Conservation (phyloP, 1,139 yeast genomes). For the Casaregolazyma lundiana region DNA sequence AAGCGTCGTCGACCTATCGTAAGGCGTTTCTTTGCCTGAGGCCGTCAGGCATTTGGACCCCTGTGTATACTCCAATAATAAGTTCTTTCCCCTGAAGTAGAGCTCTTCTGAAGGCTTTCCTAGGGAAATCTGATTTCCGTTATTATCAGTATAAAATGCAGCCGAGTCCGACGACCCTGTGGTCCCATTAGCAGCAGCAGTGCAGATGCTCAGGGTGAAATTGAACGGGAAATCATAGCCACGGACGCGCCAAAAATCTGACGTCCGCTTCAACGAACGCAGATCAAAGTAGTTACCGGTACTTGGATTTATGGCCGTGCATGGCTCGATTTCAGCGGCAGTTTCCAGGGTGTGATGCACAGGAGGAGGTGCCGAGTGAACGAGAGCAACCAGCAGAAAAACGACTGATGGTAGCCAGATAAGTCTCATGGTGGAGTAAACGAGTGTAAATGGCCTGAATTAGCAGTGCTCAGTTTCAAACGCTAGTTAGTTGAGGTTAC, state of each 20-base stretch:
- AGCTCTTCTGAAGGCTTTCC: slow-evolving; percentile 52
- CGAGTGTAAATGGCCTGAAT: background rate
- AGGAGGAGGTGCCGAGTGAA: slow-evolving; percentile 1
- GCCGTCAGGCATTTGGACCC: slow-evolving; percentile 63
- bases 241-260: slow-evolving; percentile 52
- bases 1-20: slow-evolving; percentile 60
- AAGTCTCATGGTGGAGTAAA: background rate
- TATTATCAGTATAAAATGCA: slow-evolving; percentile 57
- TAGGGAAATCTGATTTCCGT: slow-evolving; percentile 53
- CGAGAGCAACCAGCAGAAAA: background rate
- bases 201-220: slow-evolving; percentile 74
- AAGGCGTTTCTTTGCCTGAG: slow-evolving; percentile 39
- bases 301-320: slow-evolving; percentile 27
- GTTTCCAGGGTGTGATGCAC: background rate
- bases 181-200: slow-evolving; percentile 31
- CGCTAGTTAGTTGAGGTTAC: too few species aligned
- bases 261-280: slow-evolving; percentile 21
- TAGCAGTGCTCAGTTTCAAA: too few species aligned
- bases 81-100: slow-evolving; percentile 62
- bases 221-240: slow-evolving; percentile 71
- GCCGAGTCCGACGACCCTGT: slow-evolving; percentile 42
- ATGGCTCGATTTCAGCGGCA: slow-evolving; percentile 10
- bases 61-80: slow-evolving; percentile 63
- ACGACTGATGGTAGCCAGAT: background rate
- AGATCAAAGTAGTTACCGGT: slow-evolving; percentile 33